Evolutionary conservation across 371 early-diverging fungal genomes (phyloP), one percentile per base, ranked within the genome.

Genomic region (Mucor indicus): DNA sequence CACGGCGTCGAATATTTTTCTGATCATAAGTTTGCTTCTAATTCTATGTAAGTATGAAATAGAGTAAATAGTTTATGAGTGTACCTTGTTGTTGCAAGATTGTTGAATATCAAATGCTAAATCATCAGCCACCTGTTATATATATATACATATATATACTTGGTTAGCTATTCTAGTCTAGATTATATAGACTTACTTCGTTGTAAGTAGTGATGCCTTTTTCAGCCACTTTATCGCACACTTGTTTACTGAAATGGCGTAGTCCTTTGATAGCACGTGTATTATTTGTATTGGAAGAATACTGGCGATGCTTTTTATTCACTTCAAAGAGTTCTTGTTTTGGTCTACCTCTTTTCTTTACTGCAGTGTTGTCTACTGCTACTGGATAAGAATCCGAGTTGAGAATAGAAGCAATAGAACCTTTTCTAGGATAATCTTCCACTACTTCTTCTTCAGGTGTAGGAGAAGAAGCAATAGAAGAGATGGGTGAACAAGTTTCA

Each of bases 1-100:
- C 86, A 23, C 89, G 80, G 15, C 89, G 74, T 27, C 87, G 81
- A 41, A 88, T 83, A 48, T 88, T 88, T 68, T 88, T 85, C 43
- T 81, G 80, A 54, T 84, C 85, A 41, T n/a, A n/a, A n/a, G n/a
- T n/a, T n/a, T n/a, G n/a, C n/a, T n/a, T n/a, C n/a, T n/a, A n/a
- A n/a, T n/a, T n/a, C n/a, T n/a, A n/a, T n/a, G n/a, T n/a, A n/a
- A n/a, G n/a, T n/a, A n/a, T n/a, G n/a, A n/a, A 31, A 50, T 35
- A 36, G 36, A 50, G n/a, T n/a, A n/a, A n/a, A n/a, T n/a, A n/a
- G n/a, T n/a, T n/a, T n/a, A n/a, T n/a, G n/a, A n/a, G n/a, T n/a
- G n/a, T n/a, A n/a, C n/a, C n/a, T n/a, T n/a, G n/a, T n/a, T n/a
- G 23, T n/a, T 19, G 12, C 37, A 29, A 16, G 36, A 25, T 11